Percentiles rank a stretch among this genome's conserved stretches.
Conservation (phyloP, 805 yeast genomes). For the Kuraishia borneana region DNA sequence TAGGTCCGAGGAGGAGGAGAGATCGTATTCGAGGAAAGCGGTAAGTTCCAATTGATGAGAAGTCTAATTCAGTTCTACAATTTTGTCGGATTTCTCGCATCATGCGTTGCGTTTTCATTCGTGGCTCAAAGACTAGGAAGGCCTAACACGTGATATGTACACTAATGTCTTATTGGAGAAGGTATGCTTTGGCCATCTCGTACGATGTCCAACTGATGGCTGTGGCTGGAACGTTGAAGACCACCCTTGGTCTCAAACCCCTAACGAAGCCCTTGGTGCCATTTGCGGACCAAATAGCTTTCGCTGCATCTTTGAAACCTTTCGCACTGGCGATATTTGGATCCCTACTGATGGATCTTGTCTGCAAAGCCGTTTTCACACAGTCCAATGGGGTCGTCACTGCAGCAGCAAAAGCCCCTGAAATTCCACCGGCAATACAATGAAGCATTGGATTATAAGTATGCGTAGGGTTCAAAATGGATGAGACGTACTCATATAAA, state of each 20-base stretch:
- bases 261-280: constrained; percentile 64
- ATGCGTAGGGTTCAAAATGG: constrained; percentile 65
- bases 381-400: constrained; percentile 91
- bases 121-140: constrained; percentile 46
- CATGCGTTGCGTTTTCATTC: constrained; percentile 72
- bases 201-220: constrained; percentile 97
- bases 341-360: constrained; percentile 49
- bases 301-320: constrained; percentile 64
- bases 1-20: constrained; percentile 78
- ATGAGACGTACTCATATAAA: constrained; percentile 77
- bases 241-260: constrained; percentile 84
- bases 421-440: constrained; percentile 85
- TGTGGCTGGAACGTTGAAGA: constrained; percentile 89
- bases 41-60: constrained; percentile 16
- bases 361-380: constrained; percentile 83
- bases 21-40: constrained; percentile 65
- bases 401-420: constrained; percentile 95
- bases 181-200: constrained; percentile 84
- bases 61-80: constrained; percentile 39
- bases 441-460: constrained; percentile 82
- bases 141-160: not conserved
- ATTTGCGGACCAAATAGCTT: constrained; percentile 46
- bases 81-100: constrained; percentile 67
- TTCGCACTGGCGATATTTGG: constrained; percentile 39
- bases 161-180: constrained; percentile 17